phyloP scores from a whole-genome alignment of 1,284 basidiomycete genomes.

The Cryptococcus hybrid region DNA sequence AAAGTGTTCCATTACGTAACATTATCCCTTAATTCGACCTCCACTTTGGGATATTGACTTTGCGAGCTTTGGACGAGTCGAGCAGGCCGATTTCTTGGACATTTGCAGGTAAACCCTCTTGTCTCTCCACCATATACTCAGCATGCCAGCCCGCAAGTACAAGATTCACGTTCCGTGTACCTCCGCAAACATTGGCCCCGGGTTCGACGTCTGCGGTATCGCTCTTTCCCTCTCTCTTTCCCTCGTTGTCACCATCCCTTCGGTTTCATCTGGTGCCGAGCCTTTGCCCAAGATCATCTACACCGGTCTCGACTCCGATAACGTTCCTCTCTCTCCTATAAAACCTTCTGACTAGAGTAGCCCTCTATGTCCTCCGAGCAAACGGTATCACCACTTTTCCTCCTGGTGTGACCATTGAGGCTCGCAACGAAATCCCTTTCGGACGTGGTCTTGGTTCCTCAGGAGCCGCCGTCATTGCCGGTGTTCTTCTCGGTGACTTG shows the following conservation, averaged over 20 bases:
- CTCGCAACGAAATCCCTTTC: constrained; percentile 93
- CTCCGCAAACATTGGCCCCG: constrained; percentile 97
- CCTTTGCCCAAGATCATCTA: constrained; percentile 70
- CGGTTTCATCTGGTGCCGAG: constrained; percentile 24
- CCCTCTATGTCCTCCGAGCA: constrained; percentile 93
- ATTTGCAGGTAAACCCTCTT: background rate
- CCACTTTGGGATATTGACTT: background rate
- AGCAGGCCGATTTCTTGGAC: background rate
- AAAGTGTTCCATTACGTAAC: background rate
- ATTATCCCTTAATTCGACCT: background rate
- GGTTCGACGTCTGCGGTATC: constrained; percentile 97
- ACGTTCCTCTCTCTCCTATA: constrained; percentile 92
- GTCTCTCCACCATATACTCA: background rate
- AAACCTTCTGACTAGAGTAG: constrained; percentile 98
- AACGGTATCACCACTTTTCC: constrained; percentile 75
- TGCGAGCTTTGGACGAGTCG: background rate
- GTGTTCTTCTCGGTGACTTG: constrained; percentile 83
- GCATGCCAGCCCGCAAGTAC: constrained; percentile 43
- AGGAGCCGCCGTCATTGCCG: constrained; percentile 96
- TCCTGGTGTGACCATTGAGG: constrained; percentile 66
- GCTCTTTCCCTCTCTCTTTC: constrained; percentile 87
- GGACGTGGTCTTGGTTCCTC: constrained; percentile 96
- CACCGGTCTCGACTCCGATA: constrained; percentile 81
- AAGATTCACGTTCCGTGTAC: constrained; percentile 87
- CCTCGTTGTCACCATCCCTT: constrained; percentile 63